These are phyloP conservation scores for Kuraishia molischiana DNA, from an alignment of 805 yeast genomes.

Conservation along the genomic window DNA sequence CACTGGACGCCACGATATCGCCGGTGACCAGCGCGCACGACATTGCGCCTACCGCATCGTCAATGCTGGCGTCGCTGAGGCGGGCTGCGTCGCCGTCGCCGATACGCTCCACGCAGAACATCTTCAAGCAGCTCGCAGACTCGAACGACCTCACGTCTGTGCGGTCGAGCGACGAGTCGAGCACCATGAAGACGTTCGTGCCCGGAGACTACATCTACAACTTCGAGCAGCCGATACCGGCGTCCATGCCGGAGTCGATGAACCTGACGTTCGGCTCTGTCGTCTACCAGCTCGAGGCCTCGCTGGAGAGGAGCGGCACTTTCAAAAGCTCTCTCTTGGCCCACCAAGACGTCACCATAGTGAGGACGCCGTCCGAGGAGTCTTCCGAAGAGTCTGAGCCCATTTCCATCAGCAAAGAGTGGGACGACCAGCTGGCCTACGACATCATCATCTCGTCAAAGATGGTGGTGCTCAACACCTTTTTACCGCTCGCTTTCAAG, in stretches of 20 bases:
- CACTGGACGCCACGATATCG: slow-evolving; percentile 20
- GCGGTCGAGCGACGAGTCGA: slow-evolving; percentile 12
- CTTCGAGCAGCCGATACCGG: slow-evolving; percentile 81
- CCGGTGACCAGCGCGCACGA: slow-evolving; percentile 16
- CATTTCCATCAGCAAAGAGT: slow-evolving; percentile 77
- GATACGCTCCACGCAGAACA: slow-evolving; percentile 1
- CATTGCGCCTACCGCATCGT: neutral
- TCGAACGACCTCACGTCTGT: slow-evolving; percentile 11
- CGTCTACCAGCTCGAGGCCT: slow-evolving; percentile 57
- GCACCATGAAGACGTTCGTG: slow-evolving; percentile 34
- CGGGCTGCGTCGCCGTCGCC: slow-evolving; percentile 16
- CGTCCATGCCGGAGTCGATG: slow-evolving; percentile 74
- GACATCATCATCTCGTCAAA: slow-evolving; percentile 90
- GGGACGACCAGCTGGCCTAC: slow-evolving; percentile 89
- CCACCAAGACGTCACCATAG: slow-evolving; percentile 49
- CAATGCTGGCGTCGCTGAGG: slow-evolving; percentile 5
- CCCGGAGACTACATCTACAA: slow-evolving; percentile 92
- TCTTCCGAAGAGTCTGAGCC: slow-evolving; percentile 90
- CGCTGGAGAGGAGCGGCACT: slow-evolving; percentile 70
- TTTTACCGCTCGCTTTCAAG: slow-evolving; percentile 74
- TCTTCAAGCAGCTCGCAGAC: slow-evolving; percentile 1
- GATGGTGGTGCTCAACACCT: slow-evolving; percentile 74
- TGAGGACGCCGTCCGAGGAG: slow-evolving; percentile 69
- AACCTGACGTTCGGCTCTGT: slow-evolving; percentile 77
- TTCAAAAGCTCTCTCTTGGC: slow-evolving; percentile 73